A percentile compares a stretch with the other conserved stretches of the same genome.
These are phyloP conservation scores for Geoglossum cookeanum DNA, from an alignment of 2,329 filamentous ascomycete species.

Conservation along the genomic window DNA sequence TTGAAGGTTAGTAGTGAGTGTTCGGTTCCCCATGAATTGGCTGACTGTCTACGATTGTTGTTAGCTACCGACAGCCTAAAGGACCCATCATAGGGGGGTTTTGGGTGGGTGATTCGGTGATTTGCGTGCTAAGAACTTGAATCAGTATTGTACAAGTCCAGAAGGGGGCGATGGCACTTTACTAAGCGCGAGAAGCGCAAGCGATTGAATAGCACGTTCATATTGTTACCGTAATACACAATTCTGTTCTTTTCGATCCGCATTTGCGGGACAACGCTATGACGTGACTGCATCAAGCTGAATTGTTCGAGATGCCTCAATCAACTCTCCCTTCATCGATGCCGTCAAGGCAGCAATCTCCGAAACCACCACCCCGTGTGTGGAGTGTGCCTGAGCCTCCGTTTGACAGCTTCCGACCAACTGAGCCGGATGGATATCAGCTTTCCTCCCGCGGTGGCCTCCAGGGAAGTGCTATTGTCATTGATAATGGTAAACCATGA, in stretches of 20 bases:
- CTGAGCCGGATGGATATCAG: constrained; percentile 50
- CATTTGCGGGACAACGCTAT: not conserved
- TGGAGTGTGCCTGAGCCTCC: constrained; percentile 38
- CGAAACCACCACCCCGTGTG: constrained; percentile 34
- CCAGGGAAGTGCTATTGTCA: constrained; percentile 59
- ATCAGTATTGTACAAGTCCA: too few relatives aligned
- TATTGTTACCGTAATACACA: too few relatives aligned
- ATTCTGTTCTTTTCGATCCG: too few relatives aligned
- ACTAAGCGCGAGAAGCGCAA: not conserved
- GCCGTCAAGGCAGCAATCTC: constrained; percentile 15
- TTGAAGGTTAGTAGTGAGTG: constrained; percentile 50
- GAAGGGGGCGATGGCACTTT: too few relatives aligned
- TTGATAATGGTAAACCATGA: constrained; percentile 66
- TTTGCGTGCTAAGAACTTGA: too few relatives aligned
- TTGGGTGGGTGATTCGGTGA: not conserved
- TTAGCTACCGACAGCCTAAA: constrained; percentile 71
- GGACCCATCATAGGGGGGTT: constrained; percentile 35
- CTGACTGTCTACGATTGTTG: constrained; percentile 4
- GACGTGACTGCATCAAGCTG: not conserved
- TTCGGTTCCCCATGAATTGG: not conserved
- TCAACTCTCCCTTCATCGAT: not conserved
- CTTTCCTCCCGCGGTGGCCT: constrained; percentile 36
- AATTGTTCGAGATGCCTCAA: not conserved
- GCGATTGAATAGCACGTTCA: not conserved
- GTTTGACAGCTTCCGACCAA: constrained; percentile 37